A percentile compares a stretch with the other conserved stretches of the same genome.
Conservation (phyloP, 306 rosid genomes). For the Fragaria vesca region DNA sequence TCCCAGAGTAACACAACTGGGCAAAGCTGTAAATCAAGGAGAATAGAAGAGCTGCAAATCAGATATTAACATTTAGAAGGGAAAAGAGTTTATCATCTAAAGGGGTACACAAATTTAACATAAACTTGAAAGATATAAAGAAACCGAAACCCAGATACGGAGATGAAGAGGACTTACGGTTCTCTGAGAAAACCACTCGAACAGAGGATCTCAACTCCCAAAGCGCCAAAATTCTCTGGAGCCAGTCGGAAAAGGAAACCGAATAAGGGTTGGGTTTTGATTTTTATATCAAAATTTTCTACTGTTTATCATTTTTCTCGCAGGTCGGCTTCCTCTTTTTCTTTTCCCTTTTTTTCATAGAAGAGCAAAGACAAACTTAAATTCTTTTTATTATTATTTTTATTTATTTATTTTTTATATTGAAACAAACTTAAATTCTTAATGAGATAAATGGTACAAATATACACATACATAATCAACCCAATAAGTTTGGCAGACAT, state of each 20-base stretch:
- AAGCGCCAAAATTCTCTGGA: background rate
- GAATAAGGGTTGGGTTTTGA: background rate
- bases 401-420: too few relatives aligned
- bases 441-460: too few relatives aligned
- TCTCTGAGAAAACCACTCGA: background rate
- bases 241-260: background rate
- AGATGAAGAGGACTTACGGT: background rate
- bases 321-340: too few relatives aligned
- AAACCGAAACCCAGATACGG: background rate
- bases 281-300: background rate
- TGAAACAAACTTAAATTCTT: too few relatives aligned
- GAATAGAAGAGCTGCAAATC: background rate
- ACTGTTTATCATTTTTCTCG: too few relatives aligned
- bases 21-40: background rate
- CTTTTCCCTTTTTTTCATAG: too few relatives aligned
- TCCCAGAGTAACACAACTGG: too few relatives aligned
- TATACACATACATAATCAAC: too few relatives aligned
- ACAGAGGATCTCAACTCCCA: background rate
- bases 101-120: background rate
- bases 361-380: too few relatives aligned
- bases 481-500: too few relatives aligned
- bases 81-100: too few relatives aligned
- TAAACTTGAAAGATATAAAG: background rate
- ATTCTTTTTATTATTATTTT: too few relatives aligned
- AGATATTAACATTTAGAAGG: background rate